A percentile compares a stretch with the other conserved stretches of the same genome.
Conservation (phyloP, 2,329 filamentous ascomycete genomes). For the Corynespora cassiicola region DNA sequence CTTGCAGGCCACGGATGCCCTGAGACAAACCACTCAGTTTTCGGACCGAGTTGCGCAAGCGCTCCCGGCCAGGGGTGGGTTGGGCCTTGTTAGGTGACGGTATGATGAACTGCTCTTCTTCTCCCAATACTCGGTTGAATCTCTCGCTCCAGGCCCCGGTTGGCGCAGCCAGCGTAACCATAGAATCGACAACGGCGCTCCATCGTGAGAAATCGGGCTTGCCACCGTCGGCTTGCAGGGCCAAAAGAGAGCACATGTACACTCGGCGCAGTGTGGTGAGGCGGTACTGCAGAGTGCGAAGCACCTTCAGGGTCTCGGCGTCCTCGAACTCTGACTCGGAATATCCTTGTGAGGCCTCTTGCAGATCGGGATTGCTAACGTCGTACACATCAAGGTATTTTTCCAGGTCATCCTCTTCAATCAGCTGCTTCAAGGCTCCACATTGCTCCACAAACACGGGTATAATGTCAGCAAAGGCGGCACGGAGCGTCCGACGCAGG, state of each 20-base stretch:
- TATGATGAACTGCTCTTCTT: constrained; percentile 71
- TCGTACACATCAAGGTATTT: constrained; percentile 82
- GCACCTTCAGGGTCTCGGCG: constrained; percentile 76
- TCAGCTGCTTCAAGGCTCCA: constrained; percentile 71
- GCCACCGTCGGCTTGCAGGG: constrained; percentile 82
- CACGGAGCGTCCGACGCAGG: constrained; percentile 77
- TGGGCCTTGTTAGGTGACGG: constrained; percentile 63
- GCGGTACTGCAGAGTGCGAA: constrained; percentile 70
- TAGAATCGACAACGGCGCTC: constrained; percentile 77
- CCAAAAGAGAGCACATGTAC: constrained; percentile 86
- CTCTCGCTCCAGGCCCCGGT: constrained; percentile 69
- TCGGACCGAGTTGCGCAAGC: constrained; percentile 84
- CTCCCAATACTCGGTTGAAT: constrained; percentile 73
- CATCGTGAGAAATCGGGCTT: constrained; percentile 79
- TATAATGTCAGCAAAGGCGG: constrained; percentile 73
- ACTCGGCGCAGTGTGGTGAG: constrained; percentile 83
- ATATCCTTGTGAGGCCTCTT: constrained; percentile 59
- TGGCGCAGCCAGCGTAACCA: constrained; percentile 68
- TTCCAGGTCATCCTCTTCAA: constrained; percentile 82
- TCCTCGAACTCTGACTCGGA: constrained; percentile 75
- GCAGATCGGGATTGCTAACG: constrained; percentile 53
- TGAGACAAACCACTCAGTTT: constrained; percentile 89
- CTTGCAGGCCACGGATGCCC: constrained; percentile 88
- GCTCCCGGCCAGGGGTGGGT: constrained; percentile 77
- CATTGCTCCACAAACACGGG: constrained; percentile 75